These are phyloP conservation scores for Sarcocystis neurona DNA, from an alignment of 169 alveolate species.

Conservation along the genomic window DNA sequence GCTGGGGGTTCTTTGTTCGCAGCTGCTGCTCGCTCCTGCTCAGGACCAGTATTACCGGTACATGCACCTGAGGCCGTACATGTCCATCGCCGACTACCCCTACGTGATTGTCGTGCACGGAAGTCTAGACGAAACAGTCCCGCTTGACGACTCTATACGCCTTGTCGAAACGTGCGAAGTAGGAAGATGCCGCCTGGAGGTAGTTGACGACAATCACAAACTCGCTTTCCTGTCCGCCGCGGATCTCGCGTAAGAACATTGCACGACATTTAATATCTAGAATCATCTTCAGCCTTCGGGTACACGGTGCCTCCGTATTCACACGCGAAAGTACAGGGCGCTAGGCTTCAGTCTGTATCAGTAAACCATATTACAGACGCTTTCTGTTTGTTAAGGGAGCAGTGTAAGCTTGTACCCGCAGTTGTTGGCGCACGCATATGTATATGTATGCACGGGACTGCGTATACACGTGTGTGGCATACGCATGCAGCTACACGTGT, in stretches of 20 bases:
- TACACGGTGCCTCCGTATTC: too few relatives aligned
- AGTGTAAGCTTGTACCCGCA: too few relatives aligned
- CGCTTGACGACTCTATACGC: constrained; percentile 42
- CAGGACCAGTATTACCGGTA: constrained; percentile 40
- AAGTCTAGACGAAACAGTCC: neutral
- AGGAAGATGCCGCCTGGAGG: constrained; percentile 59
- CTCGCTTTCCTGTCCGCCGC: constrained; percentile 5
- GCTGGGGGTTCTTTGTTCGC: neutral
- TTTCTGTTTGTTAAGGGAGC: too few relatives aligned
- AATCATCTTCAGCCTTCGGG: too few relatives aligned
- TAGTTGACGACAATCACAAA: constrained; percentile 48
- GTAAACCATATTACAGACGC: too few relatives aligned
- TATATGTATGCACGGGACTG: too few relatives aligned
- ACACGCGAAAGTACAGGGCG: too few relatives aligned
- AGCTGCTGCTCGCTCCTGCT: constrained; percentile 58
- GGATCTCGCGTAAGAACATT: constrained; percentile 28
- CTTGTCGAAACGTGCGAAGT: constrained; percentile 49
- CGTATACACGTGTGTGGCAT: too few relatives aligned
- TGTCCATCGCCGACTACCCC: constrained; percentile 44
- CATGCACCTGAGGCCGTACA: neutral
- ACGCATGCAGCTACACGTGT: too few relatives aligned
- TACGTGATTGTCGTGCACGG: constrained; percentile 52
- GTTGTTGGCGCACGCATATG: too few relatives aligned
- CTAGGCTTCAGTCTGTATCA: too few relatives aligned
- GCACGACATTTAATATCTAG: too few relatives aligned